Evolutionary conservation across 176 grass and related monocot species (phyloP).

Genomic region (Thalia dealbata): DNA sequence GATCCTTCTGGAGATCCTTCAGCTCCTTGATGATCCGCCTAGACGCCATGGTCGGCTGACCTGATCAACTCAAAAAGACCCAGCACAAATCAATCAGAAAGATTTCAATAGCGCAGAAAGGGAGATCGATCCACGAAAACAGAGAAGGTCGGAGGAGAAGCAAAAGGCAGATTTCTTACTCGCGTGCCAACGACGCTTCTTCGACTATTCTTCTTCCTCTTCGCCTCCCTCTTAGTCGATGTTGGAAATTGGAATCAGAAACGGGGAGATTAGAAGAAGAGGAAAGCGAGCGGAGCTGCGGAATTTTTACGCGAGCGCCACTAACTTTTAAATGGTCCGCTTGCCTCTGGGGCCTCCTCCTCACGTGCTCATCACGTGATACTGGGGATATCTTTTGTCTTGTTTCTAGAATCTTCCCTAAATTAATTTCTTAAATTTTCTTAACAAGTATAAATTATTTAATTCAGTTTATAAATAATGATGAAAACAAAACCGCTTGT

Average conservation of each 20-base stretch:
- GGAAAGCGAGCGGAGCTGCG: background rate
- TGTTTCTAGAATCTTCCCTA: too few relatives aligned
- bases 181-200: background rate
- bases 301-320: background rate
- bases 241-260: background rate
- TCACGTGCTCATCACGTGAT: background rate
- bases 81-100: background rate
- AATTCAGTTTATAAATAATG: too few relatives aligned
- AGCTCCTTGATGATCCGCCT: constrained; percentile 8
- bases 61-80: background rate
- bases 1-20: constrained; percentile 13
- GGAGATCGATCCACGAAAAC: background rate
- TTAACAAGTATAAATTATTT: too few relatives aligned
- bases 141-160: background rate
- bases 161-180: background rate
- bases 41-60: background rate
- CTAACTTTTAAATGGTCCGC: background rate
- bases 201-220: background rate
- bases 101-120: background rate
- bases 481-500: too few relatives aligned
- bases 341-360: too few relatives aligned
- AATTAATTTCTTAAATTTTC: too few relatives aligned
- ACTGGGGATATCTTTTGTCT: too few relatives aligned
- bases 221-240: background rate
- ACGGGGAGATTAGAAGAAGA: background rate